phyloP scores from a whole-genome alignment of 192 early-diverging fungal genomes.

The Entomortierella chlamydospora region DNA sequence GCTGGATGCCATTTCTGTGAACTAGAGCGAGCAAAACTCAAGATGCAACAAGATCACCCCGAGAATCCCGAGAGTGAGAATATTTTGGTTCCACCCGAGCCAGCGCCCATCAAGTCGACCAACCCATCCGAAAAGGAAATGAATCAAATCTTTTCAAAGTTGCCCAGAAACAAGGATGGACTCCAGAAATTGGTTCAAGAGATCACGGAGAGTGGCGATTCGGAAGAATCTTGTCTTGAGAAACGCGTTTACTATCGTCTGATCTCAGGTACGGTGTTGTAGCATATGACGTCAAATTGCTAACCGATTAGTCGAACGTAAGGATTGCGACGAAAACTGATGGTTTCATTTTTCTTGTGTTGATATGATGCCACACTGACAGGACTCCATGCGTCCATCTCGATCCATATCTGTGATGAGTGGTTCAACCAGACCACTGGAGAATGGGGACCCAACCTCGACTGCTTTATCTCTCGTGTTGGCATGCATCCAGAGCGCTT shows the following conservation, averaged over 20 bases:
- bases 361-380: neutral
- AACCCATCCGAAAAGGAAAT: slow-evolving; percentile 35
- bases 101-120: slow-evolving; percentile 22
- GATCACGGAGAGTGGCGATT: slow-evolving; percentile 33
- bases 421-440: slow-evolving; percentile 90
- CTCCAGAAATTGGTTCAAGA: slow-evolving; percentile 31
- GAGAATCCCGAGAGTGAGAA: slow-evolving; percentile 11
- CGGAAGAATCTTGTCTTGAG: slow-evolving; percentile 78
- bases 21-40: slow-evolving; percentile 22
- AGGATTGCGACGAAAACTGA: no score
- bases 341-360: no score
- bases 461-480: slow-evolving; percentile 92
- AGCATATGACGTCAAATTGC: no score
- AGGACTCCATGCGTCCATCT: slow-evolving; percentile 95
- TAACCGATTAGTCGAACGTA: no score
- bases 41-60: slow-evolving; percentile 4
- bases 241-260: slow-evolving; percentile 85
- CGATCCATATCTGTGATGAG: slow-evolving; percentile 97
- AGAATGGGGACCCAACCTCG: slow-evolving; percentile 88
- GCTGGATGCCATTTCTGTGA: slow-evolving; percentile 44
- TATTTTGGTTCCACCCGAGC: slow-evolving; percentile 41
- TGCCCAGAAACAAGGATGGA: slow-evolving; percentile 36
- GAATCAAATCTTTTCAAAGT: slow-evolving; percentile 36
- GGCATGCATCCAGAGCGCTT: slow-evolving; percentile 91
- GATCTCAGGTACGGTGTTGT: slow-evolving; percentile 64